These are phyloP conservation scores for Chrysosporium queenslandicum DNA, from an alignment of 2,329 filamentous ascomycete genomes.

Conservation along the genomic window DNA sequence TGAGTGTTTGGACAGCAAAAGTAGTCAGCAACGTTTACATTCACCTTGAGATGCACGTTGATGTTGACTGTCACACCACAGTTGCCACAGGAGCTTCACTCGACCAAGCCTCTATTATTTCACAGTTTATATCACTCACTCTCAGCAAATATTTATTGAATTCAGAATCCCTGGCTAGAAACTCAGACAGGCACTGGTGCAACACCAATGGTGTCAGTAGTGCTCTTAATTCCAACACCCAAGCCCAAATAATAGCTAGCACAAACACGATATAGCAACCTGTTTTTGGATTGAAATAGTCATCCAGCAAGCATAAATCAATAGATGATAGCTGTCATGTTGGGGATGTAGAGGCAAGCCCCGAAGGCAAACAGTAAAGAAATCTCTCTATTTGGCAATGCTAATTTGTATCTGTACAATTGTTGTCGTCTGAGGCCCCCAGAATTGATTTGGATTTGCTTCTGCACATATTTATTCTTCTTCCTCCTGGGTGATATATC, in stretches of 20 bases:
- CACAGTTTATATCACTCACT: not conserved
- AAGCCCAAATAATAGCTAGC: no score
- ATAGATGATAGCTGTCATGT: not conserved
- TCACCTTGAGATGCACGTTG: not conserved
- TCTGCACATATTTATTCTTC: conserved; percentile 32
- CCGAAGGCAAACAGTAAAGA: not conserved
- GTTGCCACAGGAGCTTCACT: not conserved
- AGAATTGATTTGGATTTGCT: not conserved
- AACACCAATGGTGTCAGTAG: no score
- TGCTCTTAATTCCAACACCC: no score
- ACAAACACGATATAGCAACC: no score
- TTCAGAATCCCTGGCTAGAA: no score
- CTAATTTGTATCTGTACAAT: conserved; percentile 11
- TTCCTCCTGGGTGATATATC: conserved; percentile 64
- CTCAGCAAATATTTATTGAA: no score
- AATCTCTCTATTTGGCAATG: conserved; percentile 9
- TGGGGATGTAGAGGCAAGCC: not conserved
- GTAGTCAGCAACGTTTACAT: not conserved
- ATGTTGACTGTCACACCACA: not conserved
- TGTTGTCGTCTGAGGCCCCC: not conserved
- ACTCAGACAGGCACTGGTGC: not conserved
- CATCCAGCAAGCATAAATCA: not conserved
- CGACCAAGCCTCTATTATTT: not conserved
- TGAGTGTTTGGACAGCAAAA: not conserved
- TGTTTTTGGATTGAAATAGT: not conserved